These are phyloP conservation scores for Pilobolus umbonatus DNA, from an alignment of 192 early-diverging fungal genomes.

Conservation along the genomic window DNA sequence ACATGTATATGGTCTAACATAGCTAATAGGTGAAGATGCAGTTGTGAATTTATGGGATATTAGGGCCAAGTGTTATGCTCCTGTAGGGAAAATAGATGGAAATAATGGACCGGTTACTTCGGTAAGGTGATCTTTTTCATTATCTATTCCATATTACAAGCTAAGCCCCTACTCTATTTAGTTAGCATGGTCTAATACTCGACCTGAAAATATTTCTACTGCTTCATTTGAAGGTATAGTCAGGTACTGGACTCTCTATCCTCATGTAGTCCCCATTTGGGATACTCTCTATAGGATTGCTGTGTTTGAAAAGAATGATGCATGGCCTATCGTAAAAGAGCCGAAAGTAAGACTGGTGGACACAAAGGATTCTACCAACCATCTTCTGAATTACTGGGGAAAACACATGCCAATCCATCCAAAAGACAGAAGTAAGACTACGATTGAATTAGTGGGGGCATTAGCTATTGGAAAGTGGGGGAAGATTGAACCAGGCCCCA, in stretches of 20 bases:
- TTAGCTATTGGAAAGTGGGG: slow-evolving; percentile 23
- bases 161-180: too few species aligned
- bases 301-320: background rate
- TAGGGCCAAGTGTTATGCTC: slow-evolving; percentile 4
- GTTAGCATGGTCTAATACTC: slow-evolving; percentile 22
- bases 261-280: slow-evolving; percentile 9
- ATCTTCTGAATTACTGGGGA: too few species aligned
- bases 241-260: slow-evolving; percentile 14
- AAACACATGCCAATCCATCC: too few species aligned
- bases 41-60: slow-evolving; percentile 35
- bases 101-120: slow-evolving; percentile 10
- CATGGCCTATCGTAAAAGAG: background rate
- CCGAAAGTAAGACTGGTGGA: too few species aligned
- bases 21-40: slow-evolving; percentile 20
- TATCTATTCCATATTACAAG: background rate
- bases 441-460: slow-evolving; percentile 7
- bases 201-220: slow-evolving; percentile 18
- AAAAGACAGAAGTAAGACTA: background rate
- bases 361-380: too few species aligned
- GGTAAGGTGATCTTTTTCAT: background rate
- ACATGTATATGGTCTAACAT: background rate
- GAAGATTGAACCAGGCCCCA: background rate
- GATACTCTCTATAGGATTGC: slow-evolving; percentile 12
- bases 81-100: slow-evolving; percentile 26
- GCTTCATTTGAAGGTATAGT: slow-evolving; percentile 16